A percentile compares a stretch with the other conserved stretches of the same genome.
Evolutionary conservation across 495 filamentous ascomycete genomes (phyloP).

Genomic region (Penicillium coffeae): DNA sequence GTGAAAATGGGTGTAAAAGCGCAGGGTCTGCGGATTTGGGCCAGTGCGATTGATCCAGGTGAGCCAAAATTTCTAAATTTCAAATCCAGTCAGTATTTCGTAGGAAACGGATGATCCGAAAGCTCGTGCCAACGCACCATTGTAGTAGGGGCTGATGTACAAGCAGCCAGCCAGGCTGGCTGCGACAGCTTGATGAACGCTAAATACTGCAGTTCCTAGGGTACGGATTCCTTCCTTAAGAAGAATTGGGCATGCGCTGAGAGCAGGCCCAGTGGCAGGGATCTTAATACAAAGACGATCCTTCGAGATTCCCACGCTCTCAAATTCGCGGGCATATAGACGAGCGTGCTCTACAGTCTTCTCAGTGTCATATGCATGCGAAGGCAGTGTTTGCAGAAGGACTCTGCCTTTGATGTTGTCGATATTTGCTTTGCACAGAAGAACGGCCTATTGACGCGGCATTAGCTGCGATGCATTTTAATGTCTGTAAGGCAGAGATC

Average conservation of each 20-base stretch:
- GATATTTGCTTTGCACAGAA: conserved; percentile 1
- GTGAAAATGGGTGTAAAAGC: neutral
- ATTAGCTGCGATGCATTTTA: neutral
- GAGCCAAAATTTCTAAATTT: neutral
- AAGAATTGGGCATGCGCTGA: neutral
- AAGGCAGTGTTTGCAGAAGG: neutral
- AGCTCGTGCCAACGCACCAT: neutral
- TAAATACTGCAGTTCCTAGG: neutral
- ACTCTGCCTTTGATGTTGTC: conserved; percentile 1
- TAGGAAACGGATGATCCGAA: neutral
- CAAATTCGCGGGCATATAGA: neutral
- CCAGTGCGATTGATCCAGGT: neutral
- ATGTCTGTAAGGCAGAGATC: neutral
- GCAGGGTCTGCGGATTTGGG: neutral
- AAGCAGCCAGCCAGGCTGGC: conserved; percentile 1
- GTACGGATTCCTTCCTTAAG: neutral
- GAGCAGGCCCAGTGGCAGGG: neutral
- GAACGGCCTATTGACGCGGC: neutral
- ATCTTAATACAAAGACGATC: conserved; percentile 1
- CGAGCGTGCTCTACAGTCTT: neutral
- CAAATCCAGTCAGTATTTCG: neutral
- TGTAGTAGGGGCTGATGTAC: conserved; percentile 2
- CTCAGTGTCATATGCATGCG: neutral
- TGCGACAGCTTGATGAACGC: neutral
- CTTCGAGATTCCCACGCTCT: neutral